Conservation (phyloP, 2,329 filamentous ascomycete species). For the Fusarium armeniacum region DNA sequence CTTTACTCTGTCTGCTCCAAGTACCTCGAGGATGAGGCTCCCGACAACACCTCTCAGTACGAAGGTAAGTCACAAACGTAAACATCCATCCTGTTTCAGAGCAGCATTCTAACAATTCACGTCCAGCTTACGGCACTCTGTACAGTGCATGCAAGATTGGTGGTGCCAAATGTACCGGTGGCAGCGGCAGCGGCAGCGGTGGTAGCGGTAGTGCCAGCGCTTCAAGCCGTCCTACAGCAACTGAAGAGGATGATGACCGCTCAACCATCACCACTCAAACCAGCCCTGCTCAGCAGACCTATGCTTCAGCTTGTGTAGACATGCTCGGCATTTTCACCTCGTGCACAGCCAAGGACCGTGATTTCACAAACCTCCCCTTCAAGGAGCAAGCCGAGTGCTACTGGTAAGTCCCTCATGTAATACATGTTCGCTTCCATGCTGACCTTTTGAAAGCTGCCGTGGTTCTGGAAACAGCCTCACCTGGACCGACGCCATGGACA, state of each 20-base stretch:
- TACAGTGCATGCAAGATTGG: slow-evolving; percentile 45
- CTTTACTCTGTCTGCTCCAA: slow-evolving; percentile 51
- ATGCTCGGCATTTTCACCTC: slow-evolving; percentile 50
- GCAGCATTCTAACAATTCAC: slow-evolving; percentile 21
- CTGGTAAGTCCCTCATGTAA: slow-evolving; percentile 46
- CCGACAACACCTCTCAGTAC: slow-evolving; percentile 42
- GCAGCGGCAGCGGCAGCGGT: slow-evolving; percentile 1
- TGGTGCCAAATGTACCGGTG: slow-evolving; percentile 25
- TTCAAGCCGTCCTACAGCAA: slow-evolving; percentile 18
- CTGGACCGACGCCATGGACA: slow-evolving; percentile 53
- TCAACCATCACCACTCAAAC: slow-evolving; percentile 30
- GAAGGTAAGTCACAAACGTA: slow-evolving; percentile 41
- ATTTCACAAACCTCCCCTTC: slow-evolving; percentile 48
- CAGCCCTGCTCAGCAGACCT: slow-evolving; percentile 36
- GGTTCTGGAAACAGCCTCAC: slow-evolving; percentile 32
- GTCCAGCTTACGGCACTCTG: slow-evolving; percentile 48
- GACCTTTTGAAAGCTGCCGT: slow-evolving; percentile 45
- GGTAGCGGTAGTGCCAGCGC: background rate
- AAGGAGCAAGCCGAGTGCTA: slow-evolving; percentile 53
- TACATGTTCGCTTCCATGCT: slow-evolving; percentile 11
- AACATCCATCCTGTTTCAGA: background rate
- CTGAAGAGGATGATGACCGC: slow-evolving; percentile 8
- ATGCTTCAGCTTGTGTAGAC: slow-evolving; percentile 45
- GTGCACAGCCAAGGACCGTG: slow-evolving; percentile 44
- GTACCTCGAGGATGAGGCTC: slow-evolving; percentile 48